Evolutionary conservation across 1,284 basidiomycete species (phyloP), one percentile per base, ranked within the genome.

Genomic region (Rhodotorula sp.): DNA sequence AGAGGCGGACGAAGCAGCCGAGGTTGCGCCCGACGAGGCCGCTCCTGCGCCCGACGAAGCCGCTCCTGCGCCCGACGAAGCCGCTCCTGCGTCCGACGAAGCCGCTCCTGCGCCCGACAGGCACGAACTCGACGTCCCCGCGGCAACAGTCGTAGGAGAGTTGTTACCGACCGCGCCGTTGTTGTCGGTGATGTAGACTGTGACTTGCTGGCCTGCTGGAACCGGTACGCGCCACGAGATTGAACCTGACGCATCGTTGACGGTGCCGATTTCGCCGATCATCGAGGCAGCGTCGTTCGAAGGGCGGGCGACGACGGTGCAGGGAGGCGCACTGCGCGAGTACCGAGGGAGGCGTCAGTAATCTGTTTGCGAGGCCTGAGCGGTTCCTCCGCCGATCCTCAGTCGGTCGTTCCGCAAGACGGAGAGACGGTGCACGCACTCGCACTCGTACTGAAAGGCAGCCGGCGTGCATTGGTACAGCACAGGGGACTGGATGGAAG

Each of bases 121-220:
- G 48, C 67, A 69, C 64, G 60, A 65, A n/a, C 55, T 47, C 0
- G 52, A 51, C 8, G 59, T 18, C 20, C 68, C 68, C 7, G 16
- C 60, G 13, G 56, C 47, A 22, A 69, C 64, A 20, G 37, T 48
- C 8, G 68, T 69, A 4, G 68, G 64, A 16, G 64, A 58, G 31
- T 62, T 65, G 60, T 55, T 62, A 30, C 46, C 47, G 24, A 28
- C 31, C 6, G 28, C 48, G 20, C 64, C 64, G 4, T 31, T 30
- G 18, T 5, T 34, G 56, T 69, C 59, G 4, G 63, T 65, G 64
- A 65, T 59, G 50, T 52, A 65, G 30, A 44, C 51, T 13, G 44
- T 48, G 44, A 65, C 44, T 30, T 20, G 24, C 10, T 50, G 34
- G 16, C 57, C 57, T 18, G 31, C 56, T 0, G 48, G 2, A 8